Base-by-base conservation (phyloP, 371 early-diverging fungal species). In the Circinella umbellata region DNA sequence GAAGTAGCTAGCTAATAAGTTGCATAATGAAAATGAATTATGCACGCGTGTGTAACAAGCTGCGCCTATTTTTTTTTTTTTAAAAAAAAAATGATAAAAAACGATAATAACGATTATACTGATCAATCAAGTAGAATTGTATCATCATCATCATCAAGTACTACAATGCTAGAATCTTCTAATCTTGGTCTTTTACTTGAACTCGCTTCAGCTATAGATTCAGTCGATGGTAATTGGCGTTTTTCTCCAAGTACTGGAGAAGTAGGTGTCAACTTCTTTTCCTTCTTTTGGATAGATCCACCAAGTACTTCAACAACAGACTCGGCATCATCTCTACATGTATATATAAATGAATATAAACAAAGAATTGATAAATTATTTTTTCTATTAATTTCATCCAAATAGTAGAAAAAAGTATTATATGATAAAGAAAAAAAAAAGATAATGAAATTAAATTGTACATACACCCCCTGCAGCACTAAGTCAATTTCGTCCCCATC, bases 401-500 rank as follows among this genome's bases (percentile, higher is more conserved):
- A 27, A 27, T 27, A 27, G 27, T 27, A 27, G 27, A 27, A 27
- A 27, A 27, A 27, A 1, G 27, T 27, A 27, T 27, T 27, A 27
- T 27, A 27, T 27, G 27, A 27, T 27, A 27, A 27, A 27, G 27
- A 27, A 27, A 27, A 27, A 63, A 42, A 63, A 42, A 63, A 42
- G 10, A 18, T 14, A 42, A 27, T 38, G 15, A 38, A 42, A 51
- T 27, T 36, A 15, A n/a, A 4, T n/a, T 7, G 13, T 11, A 68
- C 74, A 75, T 78, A 82, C 79, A 64, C 68, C 27, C 64, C 36
- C 53, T 80, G 76, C 11, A 84, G 27, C 36, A 81, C 76, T 36
- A 84, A 68, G 71, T 84, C 84, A 37, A 80, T 60, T 55, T 76
- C 73, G 9, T 65, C 79, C 4, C 78, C 87, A 60, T 86, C 83